Evolutionary conservation across 768 basidiomycete genomes (phyloP).

Genomic region (Amanita rubescens): DNA sequence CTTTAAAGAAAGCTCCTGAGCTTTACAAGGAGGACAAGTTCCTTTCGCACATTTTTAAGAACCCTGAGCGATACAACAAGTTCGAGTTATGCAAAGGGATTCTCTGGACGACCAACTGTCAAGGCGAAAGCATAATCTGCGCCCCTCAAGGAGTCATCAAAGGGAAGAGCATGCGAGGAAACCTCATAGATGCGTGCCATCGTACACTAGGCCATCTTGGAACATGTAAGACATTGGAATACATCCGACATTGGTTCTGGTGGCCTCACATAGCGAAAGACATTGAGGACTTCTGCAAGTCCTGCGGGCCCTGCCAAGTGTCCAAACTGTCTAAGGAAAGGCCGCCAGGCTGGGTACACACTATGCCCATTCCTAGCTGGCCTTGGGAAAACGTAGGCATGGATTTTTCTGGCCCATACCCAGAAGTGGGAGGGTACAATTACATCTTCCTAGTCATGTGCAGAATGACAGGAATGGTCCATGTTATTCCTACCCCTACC

Average conservation of each 20-base stretch:
- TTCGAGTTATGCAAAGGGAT: not conserved
- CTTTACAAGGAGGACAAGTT: too few relatives aligned
- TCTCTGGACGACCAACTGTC: not conserved
- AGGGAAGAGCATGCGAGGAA: not conserved
- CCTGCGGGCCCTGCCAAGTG: constrained; percentile 14
- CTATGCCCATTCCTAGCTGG: constrained; percentile 14
- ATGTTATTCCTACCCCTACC: constrained; percentile 17
- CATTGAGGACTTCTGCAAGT: constrained; percentile 11
- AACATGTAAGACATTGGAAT: not conserved
- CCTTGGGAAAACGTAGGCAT: constrained; percentile 28
- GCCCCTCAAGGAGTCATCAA: not conserved
- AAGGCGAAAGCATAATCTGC: not conserved
- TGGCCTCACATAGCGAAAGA: constrained; percentile 3
- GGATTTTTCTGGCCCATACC: constrained; percentile 29
- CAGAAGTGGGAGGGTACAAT: constrained; percentile 15
- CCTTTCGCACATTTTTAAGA: too few relatives aligned
- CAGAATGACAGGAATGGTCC: constrained; percentile 18
- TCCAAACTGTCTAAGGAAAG: constrained; percentile 10
- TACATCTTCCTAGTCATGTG: constrained; percentile 20
- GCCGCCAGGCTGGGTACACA: constrained; percentile 19
- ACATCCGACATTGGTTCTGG: not conserved
- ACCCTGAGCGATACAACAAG: not conserved
- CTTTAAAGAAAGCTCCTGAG: too few relatives aligned
- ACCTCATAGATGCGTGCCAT: not conserved
- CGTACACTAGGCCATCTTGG: not conserved